These are phyloP conservation scores for Penicillium sp. DNA, from an alignment of 2,329 filamentous ascomycete genomes.

Conservation along the genomic window DNA sequence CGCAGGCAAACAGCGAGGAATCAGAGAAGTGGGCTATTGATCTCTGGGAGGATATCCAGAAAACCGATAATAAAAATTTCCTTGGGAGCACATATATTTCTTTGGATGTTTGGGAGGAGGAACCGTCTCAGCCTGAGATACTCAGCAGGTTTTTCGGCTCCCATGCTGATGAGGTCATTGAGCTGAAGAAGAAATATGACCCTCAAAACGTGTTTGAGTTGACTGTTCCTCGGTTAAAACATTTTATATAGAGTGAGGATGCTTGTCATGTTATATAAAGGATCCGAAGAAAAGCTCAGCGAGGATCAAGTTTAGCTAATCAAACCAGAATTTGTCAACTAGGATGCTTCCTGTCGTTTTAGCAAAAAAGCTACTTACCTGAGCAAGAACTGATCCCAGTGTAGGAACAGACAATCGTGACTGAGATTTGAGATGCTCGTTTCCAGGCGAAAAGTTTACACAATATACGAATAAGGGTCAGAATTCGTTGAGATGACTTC, in stretches of 20 bases:
- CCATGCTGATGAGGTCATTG: constrained; percentile 25
- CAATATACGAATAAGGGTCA: not conserved
- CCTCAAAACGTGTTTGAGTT: constrained; percentile 31
- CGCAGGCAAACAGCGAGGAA: constrained; percentile 20
- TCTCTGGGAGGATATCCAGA: constrained; percentile 21
- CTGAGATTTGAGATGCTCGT: not conserved
- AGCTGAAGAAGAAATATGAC: constrained; percentile 33
- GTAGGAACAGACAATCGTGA: not conserved
- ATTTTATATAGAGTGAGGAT: not conserved
- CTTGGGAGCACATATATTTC: constrained; percentile 20
- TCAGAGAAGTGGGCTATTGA: constrained; percentile 26
- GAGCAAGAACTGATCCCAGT: not conserved
- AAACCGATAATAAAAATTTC: constrained; percentile 3
- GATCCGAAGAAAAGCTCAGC: no score
- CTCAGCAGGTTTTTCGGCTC: constrained; percentile 4
- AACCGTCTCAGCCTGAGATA: constrained; percentile 21
- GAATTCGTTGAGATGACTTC: not conserved
- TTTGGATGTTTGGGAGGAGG: constrained; percentile 21
- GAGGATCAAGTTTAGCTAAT: no score
- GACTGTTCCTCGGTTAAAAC: constrained; percentile 4
- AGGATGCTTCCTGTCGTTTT: no score
- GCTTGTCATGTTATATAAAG: no score
- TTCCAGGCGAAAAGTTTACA: not conserved
- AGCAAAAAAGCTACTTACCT: not conserved
- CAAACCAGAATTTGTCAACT: no score